Percentiles rank a stretch among this genome's conserved stretches.
phyloP scores from a whole-genome alignment of 1,139 yeast genomes.

The Protomyces inouyei region DNA sequence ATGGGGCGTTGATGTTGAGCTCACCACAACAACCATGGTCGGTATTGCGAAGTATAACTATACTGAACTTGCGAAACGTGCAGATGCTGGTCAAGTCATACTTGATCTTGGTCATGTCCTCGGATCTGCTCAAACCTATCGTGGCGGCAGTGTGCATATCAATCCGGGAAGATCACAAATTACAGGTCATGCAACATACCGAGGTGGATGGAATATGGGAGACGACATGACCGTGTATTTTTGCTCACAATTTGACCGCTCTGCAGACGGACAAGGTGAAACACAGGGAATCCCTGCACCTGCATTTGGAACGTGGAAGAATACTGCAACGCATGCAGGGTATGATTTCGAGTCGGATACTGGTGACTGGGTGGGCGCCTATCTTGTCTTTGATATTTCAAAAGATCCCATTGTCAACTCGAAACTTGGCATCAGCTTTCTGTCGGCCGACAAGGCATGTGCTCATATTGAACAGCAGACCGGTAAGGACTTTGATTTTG shows the following conservation, averaged over 20 bases:
- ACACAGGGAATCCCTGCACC: conserved; percentile 26
- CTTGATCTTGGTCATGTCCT: conserved; percentile 23
- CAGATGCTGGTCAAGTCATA: conserved; percentile 12
- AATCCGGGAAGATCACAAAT: not conserved
- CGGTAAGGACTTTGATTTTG: conserved; percentile 10
- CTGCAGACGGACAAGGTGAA: conserved; percentile 18
- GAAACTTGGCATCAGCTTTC: conserved; percentile 17
- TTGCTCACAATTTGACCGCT: conserved; percentile 18
- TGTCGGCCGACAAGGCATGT: conserved; percentile 10
- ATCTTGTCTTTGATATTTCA: conserved; percentile 16
- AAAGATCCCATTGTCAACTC: conserved; percentile 10
- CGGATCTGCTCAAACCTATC: conserved; percentile 24
- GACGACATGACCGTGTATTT: conserved; percentile 21
- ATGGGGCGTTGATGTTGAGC: conserved; percentile 17
- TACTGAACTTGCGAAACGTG: conserved; percentile 1
- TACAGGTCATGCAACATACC: conserved; percentile 17
- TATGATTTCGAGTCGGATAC: conserved; percentile 17
- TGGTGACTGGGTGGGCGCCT: conserved; percentile 24
- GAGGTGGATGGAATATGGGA: conserved; percentile 24
- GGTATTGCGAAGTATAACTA: conserved; percentile 9
- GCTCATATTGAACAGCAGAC: conserved; percentile 5
- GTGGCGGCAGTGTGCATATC: conserved; percentile 18
- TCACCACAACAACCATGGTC: conserved; percentile 20
- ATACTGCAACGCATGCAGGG: conserved; percentile 21
- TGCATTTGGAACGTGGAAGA: conserved; percentile 23